phyloP scores from a whole-genome alignment of 805 yeast genomes.

The Saturnispora ahearnii region DNA sequence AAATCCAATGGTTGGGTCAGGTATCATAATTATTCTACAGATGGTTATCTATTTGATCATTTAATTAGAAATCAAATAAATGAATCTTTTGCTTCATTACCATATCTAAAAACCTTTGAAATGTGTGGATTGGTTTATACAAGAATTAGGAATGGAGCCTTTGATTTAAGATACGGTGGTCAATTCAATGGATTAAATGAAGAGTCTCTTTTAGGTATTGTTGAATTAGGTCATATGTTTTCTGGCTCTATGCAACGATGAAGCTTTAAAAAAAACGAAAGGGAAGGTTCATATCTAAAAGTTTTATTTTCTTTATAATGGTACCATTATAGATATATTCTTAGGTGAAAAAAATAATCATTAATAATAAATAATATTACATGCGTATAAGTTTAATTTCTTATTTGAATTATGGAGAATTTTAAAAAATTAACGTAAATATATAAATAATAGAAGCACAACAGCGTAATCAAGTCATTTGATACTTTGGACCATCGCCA shows the following conservation, averaged over 20 bases:
- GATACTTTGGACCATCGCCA: constrained; percentile 96
- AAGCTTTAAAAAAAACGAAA: background rate
- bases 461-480: constrained; percentile 45
- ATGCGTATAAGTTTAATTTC: background rate
- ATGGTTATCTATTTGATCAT: constrained; percentile 26
- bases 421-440: background rate
- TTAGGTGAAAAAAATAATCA: background rate
- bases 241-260: background rate
- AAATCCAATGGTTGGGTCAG: constrained; percentile 15
- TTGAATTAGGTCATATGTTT: constrained; percentile 23
- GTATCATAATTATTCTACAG: constrained; percentile 4
- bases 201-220: constrained; percentile 15
- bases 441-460: background rate
- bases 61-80: constrained; percentile 20
- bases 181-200: constrained; percentile 19
- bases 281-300: background rate
- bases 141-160: constrained; percentile 6
- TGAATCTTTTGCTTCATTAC: constrained; percentile 15
- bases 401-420: background rate
- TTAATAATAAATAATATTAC: background rate
- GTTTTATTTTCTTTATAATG: background rate
- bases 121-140: constrained; percentile 26
- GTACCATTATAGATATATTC: background rate
- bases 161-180: constrained; percentile 19
- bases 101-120: constrained; percentile 21